Percentiles rank a stretch among this genome's conserved stretches.
Evolutionary conservation across 148 eudicot species (phyloP).

Genomic region (Rhododendron griersonianum): DNA sequence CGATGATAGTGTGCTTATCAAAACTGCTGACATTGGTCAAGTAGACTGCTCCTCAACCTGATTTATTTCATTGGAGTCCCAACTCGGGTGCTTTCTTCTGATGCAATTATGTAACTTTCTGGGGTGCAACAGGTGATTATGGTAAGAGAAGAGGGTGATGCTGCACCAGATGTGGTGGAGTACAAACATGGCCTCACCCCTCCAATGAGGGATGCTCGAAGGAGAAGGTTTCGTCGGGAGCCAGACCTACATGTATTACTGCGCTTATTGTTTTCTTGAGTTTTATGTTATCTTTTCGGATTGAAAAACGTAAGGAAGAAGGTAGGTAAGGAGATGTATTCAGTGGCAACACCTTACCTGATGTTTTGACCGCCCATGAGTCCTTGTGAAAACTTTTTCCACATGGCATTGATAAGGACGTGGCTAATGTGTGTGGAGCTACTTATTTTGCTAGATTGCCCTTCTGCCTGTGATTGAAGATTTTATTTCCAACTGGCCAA

Average conservation of each 20-base stretch:
- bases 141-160: constrained; percentile 74
- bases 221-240: constrained; percentile 90
- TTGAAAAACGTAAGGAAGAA: neutral
- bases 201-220: constrained; percentile 93
- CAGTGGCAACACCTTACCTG: neutral
- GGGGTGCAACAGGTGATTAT: constrained; percentile 62
- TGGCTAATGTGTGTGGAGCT: too few species aligned
- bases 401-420: neutral
- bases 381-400: too few species aligned
- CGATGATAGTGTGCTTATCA: constrained; percentile 82
- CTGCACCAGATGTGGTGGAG: constrained; percentile 75
- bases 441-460: too few species aligned
- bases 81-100: neutral
- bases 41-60: constrained; percentile 26
- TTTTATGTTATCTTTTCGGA: neutral
- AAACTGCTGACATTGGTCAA: constrained; percentile 94
- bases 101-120: neutral
- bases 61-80: constrained; percentile 3
- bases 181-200: constrained; percentile 92
- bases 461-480: too few species aligned
- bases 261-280: neutral
- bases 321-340: neutral
- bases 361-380: neutral
- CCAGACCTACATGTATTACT: constrained; percentile 75
- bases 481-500: too few species aligned